Evolutionary conservation across 2,329 filamentous ascomycete genomes (phyloP).

Genomic region (Hypoxylon sp.): DNA sequence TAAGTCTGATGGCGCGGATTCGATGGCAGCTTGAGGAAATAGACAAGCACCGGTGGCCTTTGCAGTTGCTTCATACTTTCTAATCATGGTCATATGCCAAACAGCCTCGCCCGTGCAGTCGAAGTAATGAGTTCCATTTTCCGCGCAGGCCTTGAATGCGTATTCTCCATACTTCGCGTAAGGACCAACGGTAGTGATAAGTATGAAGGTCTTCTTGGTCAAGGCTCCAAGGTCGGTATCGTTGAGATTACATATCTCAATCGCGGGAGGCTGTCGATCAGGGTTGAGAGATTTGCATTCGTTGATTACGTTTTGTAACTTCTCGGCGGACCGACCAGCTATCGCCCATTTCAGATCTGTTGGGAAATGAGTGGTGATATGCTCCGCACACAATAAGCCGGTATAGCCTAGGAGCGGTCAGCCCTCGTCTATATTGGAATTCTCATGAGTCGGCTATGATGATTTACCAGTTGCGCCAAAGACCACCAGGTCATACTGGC

Average conservation of each 20-base stretch:
- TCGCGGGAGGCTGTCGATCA: slow-evolving; percentile 68
- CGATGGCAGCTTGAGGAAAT: slow-evolving; percentile 72
- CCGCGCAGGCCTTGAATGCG: slow-evolving; percentile 72
- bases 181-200: slow-evolving; percentile 72
- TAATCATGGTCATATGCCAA: slow-evolving; percentile 71
- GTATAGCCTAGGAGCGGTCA: slow-evolving; percentile 50
- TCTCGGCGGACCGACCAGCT: slow-evolving; percentile 52
- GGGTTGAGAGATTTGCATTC: slow-evolving; percentile 76
- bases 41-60: slow-evolving; percentile 68
- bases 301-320: slow-evolving; percentile 77
- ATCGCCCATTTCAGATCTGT: slow-evolving; percentile 52
- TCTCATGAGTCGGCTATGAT: slow-evolving; percentile 18
- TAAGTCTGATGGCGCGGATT: slow-evolving; percentile 73
- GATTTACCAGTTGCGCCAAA: slow-evolving; percentile 68
- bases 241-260: slow-evolving; percentile 66
- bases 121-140: slow-evolving; percentile 73
- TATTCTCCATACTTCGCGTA: slow-evolving; percentile 69
- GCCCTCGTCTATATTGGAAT: slow-evolving; percentile 7
- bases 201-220: slow-evolving; percentile 67
- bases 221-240: slow-evolving; percentile 62
- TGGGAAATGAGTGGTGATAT: slow-evolving; percentile 50
- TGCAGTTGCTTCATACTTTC: slow-evolving; percentile 68
- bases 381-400: slow-evolving; percentile 51
- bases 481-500: slow-evolving; percentile 69
- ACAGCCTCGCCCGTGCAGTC: slow-evolving; percentile 73